Percentiles rank a stretch among this genome's conserved stretches.
Evolutionary conservation across 306 rosid genomes (phyloP).

Genomic region (Comarum palustre): DNA sequence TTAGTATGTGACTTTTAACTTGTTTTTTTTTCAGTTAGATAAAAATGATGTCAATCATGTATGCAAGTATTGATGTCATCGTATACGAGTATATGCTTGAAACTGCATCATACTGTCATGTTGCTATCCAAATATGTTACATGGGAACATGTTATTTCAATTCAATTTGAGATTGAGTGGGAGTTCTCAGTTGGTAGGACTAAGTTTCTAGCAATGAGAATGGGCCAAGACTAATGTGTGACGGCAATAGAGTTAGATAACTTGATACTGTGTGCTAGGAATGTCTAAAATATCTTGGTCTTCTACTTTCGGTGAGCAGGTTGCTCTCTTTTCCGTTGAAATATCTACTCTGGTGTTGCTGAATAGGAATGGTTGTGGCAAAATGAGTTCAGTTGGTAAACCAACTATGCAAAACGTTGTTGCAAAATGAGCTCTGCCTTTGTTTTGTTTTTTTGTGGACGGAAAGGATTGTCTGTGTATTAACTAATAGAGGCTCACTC

Average conservation of each 20-base stretch:
- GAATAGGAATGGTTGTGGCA: neutral
- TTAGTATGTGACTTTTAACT: neutral
- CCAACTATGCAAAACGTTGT: no score
- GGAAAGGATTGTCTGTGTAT: no score
- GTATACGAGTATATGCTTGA: no score
- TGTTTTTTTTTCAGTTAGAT: neutral
- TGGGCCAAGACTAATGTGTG: constrained; percentile 1
- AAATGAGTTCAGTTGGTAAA: no score
- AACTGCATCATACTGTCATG: neutral
- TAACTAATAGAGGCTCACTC: no score
- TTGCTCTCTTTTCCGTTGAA: constrained; percentile 7
- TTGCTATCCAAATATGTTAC: constrained; percentile 16
- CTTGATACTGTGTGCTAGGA: constrained; percentile 18
- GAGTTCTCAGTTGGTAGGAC: constrained; percentile 27
- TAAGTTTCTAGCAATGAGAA: constrained; percentile 8
- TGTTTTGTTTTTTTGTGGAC: no score
- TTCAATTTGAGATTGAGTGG: no score
- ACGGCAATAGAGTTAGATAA: constrained; percentile 25
- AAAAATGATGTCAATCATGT: neutral
- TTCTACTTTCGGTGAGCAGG: constrained; percentile 20
- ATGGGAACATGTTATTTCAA: constrained; percentile 25
- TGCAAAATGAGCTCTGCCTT: no score
- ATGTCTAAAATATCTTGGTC: constrained; percentile 16
- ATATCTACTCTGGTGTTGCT: neutral
- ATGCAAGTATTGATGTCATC: no score